Base-by-base conservation (phyloP, 257 asterid species). In the Paraleonurus japonicus region DNA sequence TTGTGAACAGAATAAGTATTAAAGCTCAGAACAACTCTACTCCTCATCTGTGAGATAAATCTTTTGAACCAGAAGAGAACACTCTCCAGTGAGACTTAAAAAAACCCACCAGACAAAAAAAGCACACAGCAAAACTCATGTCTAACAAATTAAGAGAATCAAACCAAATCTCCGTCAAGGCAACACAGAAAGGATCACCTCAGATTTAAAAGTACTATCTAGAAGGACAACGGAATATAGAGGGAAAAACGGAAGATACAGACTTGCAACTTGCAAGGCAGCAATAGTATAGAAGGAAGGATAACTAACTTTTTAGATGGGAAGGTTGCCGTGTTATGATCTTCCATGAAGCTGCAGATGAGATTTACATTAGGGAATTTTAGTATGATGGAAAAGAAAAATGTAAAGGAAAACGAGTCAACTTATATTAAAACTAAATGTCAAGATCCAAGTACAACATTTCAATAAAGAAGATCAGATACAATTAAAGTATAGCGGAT, bases 321-420 rank as follows among this genome's bases (percentile, higher is more conserved):
- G 78, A 95, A 95, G 41, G 99, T 95, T 75, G 93, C 99, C 9
- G 99, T 95, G 64, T 95, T 95, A 85, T 95, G 99, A 81, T 95
- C 99, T 83, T 95, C 99, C 98, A 91, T 91, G 86, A 92, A 95
- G 74, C 98, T 95, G 96, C 82, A 71, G 33, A 60, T 37, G 60
- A 75, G 53, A 72, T 17, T 65, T 22, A 17, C 50, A 71, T 55
- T 74, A 65, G 23, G 50, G 10, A 28, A 75, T 54, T 23, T 53
- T 66, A 50, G 13, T 30, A 62, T 57, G 6, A 11, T 4, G 1
- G 1, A 16, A 9, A 54, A 51, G 43, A 10, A 55, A 16, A n/a
- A 50, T 8, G 53, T 5, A 60, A 43, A 28, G 69, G 59, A 45
- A 19, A 39, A 59, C 11, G 15, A 26, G 39, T 30, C 35, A 75